These are phyloP conservation scores for Citropsis articulata DNA, from an alignment of 345 rosid species.

Conservation along the genomic window DNA sequence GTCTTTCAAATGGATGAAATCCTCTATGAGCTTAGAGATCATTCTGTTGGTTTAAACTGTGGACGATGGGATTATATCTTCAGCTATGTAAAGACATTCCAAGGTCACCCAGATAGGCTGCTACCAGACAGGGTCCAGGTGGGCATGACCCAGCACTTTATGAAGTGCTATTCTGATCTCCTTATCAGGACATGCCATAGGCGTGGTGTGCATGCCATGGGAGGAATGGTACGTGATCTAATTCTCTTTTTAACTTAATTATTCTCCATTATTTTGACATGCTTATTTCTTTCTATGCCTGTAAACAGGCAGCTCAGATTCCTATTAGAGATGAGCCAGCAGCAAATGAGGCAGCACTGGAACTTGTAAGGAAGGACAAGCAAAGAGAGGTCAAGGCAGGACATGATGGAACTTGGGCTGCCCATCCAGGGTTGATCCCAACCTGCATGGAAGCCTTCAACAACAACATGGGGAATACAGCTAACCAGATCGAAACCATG, in stretches of 20 bases:
- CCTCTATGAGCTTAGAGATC: constrained; percentile 77
- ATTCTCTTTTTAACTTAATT: neutral
- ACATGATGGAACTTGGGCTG: constrained; percentile 98
- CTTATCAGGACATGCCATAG: constrained; percentile 83
- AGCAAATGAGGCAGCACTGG: constrained; percentile 82
- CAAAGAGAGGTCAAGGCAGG: constrained; percentile 85
- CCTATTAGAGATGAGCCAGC: constrained; percentile 75
- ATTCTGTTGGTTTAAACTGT: constrained; percentile 84
- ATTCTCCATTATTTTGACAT: neutral
- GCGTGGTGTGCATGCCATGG: constrained; percentile 95
- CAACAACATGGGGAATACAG: constrained; percentile 57
- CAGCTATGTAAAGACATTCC: constrained; percentile 94
- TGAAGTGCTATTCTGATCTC: constrained; percentile 91
- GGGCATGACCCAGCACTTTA: constrained; percentile 91
- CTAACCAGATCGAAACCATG: constrained; percentile 60
- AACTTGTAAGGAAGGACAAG: constrained; percentile 85
- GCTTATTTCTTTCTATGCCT: neutral
- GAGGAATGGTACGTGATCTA: constrained; percentile 67
- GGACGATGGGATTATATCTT: constrained; percentile 97
- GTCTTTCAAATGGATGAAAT: constrained; percentile 97
- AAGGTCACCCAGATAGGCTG: constrained; percentile 72
- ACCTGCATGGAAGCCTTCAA: constrained; percentile 68
- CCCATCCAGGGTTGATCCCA: constrained; percentile 89
- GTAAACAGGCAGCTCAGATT: constrained; percentile 85
- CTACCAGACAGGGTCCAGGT: constrained; percentile 82